Evolutionary conservation across 78 protist species (phyloP).

Genomic region (Capsaspora owczarzaki): DNA sequence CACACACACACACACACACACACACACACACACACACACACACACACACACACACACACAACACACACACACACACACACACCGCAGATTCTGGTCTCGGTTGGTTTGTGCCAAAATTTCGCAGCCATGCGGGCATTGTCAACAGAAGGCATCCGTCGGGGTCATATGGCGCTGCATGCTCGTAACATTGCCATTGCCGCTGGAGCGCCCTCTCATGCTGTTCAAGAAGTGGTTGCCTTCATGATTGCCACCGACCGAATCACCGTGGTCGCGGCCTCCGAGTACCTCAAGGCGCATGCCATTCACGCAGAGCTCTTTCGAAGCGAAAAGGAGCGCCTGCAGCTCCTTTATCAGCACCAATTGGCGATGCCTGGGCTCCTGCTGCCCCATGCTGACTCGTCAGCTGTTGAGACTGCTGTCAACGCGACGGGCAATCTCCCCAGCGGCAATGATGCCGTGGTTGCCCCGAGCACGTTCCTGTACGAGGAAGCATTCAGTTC

Average conservation of each 20-base stretch:
- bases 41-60: too few relatives aligned
- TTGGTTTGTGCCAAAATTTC: slow-evolving; percentile 26
- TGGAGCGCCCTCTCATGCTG: neutral
- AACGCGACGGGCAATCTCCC: too few relatives aligned
- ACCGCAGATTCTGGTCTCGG: slow-evolving; percentile 4
- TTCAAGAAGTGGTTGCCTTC: neutral
- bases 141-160: slow-evolving; percentile 6
- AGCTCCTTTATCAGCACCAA: too few relatives aligned
- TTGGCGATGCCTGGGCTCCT: too few relatives aligned
- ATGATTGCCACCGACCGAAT: neutral
- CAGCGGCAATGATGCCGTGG: too few relatives aligned
- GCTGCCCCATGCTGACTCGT: too few relatives aligned
- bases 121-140: slow-evolving; percentile 11
- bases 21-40: too few relatives aligned
- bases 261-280: neutral
- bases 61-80: too few relatives aligned
- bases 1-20: too few relatives aligned
- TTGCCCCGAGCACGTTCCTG: neutral
- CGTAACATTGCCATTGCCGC: slow-evolving; percentile 9
- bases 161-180: slow-evolving; percentile 29
- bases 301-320: too few relatives aligned
- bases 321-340: too few relatives aligned
- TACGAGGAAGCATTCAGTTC: neutral
- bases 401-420: too few relatives aligned
- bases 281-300: neutral